Base-by-base conservation (phyloP, 805 yeast genomes). In the Barnettozyma salicaria region DNA sequence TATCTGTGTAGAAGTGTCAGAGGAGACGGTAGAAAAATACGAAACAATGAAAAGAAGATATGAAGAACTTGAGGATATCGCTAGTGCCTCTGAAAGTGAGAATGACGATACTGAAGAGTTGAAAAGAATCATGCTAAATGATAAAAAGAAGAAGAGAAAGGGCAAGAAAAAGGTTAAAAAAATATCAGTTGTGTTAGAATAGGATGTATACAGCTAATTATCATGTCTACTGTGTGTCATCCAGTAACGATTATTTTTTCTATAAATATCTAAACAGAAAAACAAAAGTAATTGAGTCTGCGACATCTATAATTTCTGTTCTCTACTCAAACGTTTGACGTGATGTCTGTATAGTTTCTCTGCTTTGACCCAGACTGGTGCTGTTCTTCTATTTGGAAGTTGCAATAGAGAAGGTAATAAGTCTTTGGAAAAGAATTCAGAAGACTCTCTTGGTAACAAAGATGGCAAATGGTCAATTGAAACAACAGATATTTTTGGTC, bases 391-490 rank as follows among this genome's bases (percentile, higher is more conserved):
- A 46, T 86, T 64, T 52, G 94, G 89, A 53, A 92, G 72, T 59
- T 84, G 79, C 62, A 85, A 73, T 59, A 92, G 71, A 13, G 94
- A 83, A 28, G 99, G 98, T 56, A 92, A 64, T 59, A 92, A 70
- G 63, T 92, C 97, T 44, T 65, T 73, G 30, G 94, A 76, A 65
- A 87, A 92, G 45, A 79, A 78, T 68, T 92, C 98, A 7, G 96
- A 87, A 18, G 97, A 83, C 65, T 92, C 99, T 67, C 98, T 84
- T 55, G 99, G 99, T 48, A 92, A 72, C 58, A 92, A 67, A 7
- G 95, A 80, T 27, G 99, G 99, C 55, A 92, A 72, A 62, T 92
- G 99, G 66, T 92, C 99, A 51, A 92, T 92, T 13, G 96, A 87
- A 50, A 88, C 77, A 31, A 92, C 98, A 5, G 95, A 83, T 53